Evolutionary conservation across 768 basidiomycete species (phyloP).

Genomic region (Fomitopsis serialis): DNA sequence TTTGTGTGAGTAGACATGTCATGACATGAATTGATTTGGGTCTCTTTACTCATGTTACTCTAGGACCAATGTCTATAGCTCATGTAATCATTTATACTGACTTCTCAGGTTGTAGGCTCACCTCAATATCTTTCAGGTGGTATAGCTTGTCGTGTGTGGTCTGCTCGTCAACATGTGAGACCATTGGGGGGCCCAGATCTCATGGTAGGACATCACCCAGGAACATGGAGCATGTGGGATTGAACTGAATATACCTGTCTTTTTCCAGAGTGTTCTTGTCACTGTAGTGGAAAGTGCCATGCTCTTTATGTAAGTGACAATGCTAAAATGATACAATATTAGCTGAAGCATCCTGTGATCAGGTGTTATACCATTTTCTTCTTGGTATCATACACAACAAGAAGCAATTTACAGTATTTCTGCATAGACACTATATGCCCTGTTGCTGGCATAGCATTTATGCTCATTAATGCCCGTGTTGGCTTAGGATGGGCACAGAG

Average conservation of each 20-base stretch:
- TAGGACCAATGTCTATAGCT: background rate
- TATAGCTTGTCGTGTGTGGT: background rate
- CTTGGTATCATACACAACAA: background rate
- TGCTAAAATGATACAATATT: no score
- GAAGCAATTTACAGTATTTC: background rate
- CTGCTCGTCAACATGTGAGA: no score
- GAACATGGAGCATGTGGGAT: background rate
- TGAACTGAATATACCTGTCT: background rate
- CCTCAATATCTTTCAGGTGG: no score
- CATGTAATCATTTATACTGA: no score
- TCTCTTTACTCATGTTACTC: background rate
- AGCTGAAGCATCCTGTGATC: no score
- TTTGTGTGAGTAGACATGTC: background rate
- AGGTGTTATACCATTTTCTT: background rate
- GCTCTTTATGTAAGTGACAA: background rate
- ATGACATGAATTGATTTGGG: no score
- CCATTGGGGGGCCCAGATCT: no score
- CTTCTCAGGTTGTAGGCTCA: no score
- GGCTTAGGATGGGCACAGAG: constrained; percentile 3
- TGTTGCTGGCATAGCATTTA: constrained; percentile 6
- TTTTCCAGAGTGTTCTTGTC: background rate
- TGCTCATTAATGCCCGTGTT: constrained; percentile 10
- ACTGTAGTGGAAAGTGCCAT: background rate
- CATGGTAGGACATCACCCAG: background rate
- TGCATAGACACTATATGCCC: background rate